Evolutionary conservation across 2,329 filamentous ascomycete genomes (phyloP).

Genomic region (Ceratocystis cubensis): DNA sequence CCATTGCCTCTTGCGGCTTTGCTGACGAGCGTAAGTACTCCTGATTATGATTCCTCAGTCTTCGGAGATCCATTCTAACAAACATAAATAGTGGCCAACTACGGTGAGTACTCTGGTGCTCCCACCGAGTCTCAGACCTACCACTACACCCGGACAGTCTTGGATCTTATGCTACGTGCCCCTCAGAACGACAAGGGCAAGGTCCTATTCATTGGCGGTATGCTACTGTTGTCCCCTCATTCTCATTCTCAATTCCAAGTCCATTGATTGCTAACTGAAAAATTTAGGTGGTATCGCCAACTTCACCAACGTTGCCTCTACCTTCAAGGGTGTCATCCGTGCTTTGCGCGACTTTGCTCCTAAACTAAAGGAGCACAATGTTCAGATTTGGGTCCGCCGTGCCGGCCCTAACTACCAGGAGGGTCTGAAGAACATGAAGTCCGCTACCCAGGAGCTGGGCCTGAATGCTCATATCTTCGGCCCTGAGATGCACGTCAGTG

Average conservation of each 20-base stretch:
- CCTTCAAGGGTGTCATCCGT: constrained; percentile 99
- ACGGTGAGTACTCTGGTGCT: constrained; percentile 98
- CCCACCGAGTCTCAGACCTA: constrained; percentile 98
- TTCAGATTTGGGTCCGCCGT: constrained; percentile 88
- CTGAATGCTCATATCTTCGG: constrained; percentile 55
- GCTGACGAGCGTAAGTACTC: constrained; percentile 54
- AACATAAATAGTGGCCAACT: constrained; percentile 60
- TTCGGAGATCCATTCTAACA: neutral
- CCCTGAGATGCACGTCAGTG: constrained; percentile 88
- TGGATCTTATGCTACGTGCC: constrained; percentile 93
- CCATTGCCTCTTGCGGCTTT: constrained; percentile 92
- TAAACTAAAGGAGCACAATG: constrained; percentile 85
- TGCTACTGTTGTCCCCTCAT: neutral
- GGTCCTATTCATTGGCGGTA: constrained; percentile 93
- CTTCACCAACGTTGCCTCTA: constrained; percentile 99
- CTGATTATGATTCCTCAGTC: neutral
- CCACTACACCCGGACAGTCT: constrained; percentile 94
- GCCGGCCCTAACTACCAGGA: constrained; percentile 97
- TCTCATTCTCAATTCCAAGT: neutral
- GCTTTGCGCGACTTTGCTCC: constrained; percentile 82
- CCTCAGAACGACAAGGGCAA: constrained; percentile 80
- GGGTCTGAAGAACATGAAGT: constrained; percentile 99
- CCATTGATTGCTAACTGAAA: neutral
- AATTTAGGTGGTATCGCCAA: constrained; percentile 74
- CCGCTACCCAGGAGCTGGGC: constrained; percentile 82